phyloP scores from a whole-genome alignment of 352 stramenopile genomes.

The Phytopythium delawarense region DNA sequence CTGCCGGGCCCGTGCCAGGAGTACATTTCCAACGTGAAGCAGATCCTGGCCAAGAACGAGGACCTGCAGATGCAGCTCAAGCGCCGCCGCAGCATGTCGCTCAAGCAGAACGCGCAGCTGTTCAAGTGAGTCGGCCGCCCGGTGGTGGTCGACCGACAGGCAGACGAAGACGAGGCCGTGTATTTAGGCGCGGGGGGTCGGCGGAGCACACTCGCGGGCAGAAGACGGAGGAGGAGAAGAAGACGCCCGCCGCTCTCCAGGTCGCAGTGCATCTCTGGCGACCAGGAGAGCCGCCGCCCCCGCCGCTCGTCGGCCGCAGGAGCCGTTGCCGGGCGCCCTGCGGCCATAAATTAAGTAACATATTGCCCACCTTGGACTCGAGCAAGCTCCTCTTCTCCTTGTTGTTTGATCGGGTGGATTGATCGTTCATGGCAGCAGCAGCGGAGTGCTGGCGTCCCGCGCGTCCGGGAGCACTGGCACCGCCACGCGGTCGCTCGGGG shows the following conservation, averaged over 20 bases:
- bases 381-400: not conserved
- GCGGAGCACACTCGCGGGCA: too few relatives aligned
- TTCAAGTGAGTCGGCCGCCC: slow-evolving; percentile 23
- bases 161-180: slow-evolving; percentile 1
- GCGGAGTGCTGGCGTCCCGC: not conserved
- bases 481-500: slow-evolving; percentile 6
- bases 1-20: slow-evolving; percentile 75
- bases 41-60: slow-evolving; percentile 71
- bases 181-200: slow-evolving; percentile 3
- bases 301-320: not conserved
- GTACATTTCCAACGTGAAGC: slow-evolving; percentile 85
- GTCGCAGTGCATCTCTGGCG: slow-evolving; percentile 3
- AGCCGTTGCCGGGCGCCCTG: not conserved
- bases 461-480: slow-evolving; percentile 16
- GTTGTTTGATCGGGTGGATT: not conserved
- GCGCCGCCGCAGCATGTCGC: slow-evolving; percentile 64
- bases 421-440: not conserved
- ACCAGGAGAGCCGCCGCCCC: not conserved
- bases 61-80: slow-evolving; percentile 30
- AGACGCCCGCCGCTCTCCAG: not conserved
- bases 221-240: not conserved
- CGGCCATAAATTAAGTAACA: slow-evolving; percentile 5
- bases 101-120: slow-evolving; percentile 39
- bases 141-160: not conserved
- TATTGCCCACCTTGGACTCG: not conserved